Evolutionary conservation across 345 rosid species (phyloP).

Genomic region (Lepidium aucheri): DNA sequence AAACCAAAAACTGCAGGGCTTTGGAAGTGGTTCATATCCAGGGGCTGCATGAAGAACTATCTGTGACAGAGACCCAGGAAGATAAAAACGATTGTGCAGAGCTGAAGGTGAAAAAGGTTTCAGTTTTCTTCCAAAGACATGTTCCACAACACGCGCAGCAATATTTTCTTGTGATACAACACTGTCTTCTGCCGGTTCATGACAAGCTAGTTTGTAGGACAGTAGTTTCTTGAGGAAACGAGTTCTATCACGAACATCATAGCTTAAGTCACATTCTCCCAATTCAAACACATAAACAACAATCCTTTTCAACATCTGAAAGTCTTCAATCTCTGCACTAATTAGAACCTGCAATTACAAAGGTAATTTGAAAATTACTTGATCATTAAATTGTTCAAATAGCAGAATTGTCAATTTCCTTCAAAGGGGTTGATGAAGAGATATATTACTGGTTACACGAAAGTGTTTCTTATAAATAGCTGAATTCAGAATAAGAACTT

Average conservation of each 20-base stretch:
- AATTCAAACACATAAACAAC: conserved; percentile 71
- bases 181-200: conserved; percentile 36
- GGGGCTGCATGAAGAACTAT: conserved; percentile 99
- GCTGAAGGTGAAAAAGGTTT: conserved; percentile 35
- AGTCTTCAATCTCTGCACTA: conserved; percentile 45
- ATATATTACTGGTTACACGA: background rate
- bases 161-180: conserved; percentile 32
- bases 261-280: conserved; percentile 73
- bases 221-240: conserved; percentile 59
- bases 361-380: conserved; percentile 1
- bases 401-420: background rate
- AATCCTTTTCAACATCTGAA: conserved; percentile 40
- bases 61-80: conserved; percentile 95
- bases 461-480: background rate
- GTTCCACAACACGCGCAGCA: conserved; percentile 41
- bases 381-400: background rate
- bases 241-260: conserved; percentile 93
- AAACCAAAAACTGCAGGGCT: conserved; percentile 58
- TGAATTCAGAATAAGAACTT: background rate
- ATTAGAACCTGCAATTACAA: conserved; percentile 47
- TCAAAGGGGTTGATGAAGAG: background rate
- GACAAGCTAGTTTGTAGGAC: conserved; percentile 31
- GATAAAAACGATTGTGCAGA: conserved; percentile 58
- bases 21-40: conserved; percentile 98
- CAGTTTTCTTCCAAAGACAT: conserved; percentile 47